Evolutionary conservation across 148 eudicot species (phyloP), one percentile per base, ranked within the genome.

Genomic region (Rhododendron vialii): DNA sequence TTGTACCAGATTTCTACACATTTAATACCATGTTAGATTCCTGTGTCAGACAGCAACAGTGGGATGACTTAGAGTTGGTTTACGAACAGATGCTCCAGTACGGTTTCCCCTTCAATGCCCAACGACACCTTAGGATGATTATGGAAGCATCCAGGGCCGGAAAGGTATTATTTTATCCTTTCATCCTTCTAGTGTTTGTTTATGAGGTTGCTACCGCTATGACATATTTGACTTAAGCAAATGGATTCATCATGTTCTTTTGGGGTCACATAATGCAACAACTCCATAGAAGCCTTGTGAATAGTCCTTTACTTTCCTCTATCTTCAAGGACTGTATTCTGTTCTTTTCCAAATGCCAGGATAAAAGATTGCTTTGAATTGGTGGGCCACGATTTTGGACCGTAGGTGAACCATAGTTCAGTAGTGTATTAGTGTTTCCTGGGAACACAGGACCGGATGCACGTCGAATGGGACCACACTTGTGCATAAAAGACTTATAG

Each of bases 61-160:
- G 98, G 99, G 95, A 92, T 76, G 98, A 94, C 80, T 88, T 96
- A 78, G 92, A 89, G 85, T 87, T 85, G 89, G 94, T 92, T 28
- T 96, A 94, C 86, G 85, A 84, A 53, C 87, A 89, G 78, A 95
- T 96, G 99, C 91, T 95, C 67, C 89, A 83, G 76, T 87, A 90
- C 85, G 95, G 97, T 53, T 84, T 90, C 89, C 92, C 92, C 87
- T 95, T 92, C 86, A 94, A 92, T 85, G 89, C 92, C 26, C 95
- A 96, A 88, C 93, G 96, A 33, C 99, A 96, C 89, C 93, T 94
- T 83, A 85, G 91, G 90, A 91, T 96, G 91, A 84, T 96, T 82
- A 50, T 96, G 86, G 93, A 89, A 84, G 93, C 94, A 86, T 91
- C 91, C 55, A 84, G 87, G 85, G 93, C 93, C 50, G 97, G 99